A percentile compares a stretch with the other conserved stretches of the same genome.
phyloP scores from a whole-genome alignment of 306 rosid species.

The Cicer arietinum region DNA sequence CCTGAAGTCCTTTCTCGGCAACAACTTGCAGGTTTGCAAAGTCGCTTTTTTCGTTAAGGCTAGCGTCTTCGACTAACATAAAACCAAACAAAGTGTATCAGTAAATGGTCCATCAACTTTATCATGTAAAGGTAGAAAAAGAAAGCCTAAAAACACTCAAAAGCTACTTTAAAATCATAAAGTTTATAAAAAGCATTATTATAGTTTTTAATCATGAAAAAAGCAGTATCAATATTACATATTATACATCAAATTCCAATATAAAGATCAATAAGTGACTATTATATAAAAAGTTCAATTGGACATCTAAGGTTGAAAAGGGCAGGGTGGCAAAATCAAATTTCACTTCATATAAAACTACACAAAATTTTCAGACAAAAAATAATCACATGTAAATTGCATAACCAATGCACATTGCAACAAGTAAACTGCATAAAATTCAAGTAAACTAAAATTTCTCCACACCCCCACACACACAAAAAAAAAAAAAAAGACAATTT shows the following conservation, averaged over 20 bases:
- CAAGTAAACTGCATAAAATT: slow-evolving; percentile 13
- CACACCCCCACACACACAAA: neutral
- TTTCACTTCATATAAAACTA: neutral
- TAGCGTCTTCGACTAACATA: slow-evolving; percentile 59
- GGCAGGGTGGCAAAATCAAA: neutral
- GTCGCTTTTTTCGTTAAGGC: slow-evolving; percentile 52
- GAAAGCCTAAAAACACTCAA: slow-evolving; percentile 4
- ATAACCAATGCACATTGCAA: neutral
- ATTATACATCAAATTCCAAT: neutral
- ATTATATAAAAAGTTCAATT: neutral
- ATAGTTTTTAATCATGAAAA: slow-evolving; percentile 2
- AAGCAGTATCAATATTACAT: neutral
- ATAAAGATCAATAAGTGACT: neutral
- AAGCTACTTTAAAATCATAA: neutral
- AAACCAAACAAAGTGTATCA: slow-evolving; percentile 37
- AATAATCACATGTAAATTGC: neutral
- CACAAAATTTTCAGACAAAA: neutral
- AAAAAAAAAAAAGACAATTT: neutral
- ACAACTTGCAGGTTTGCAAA: slow-evolving; percentile 63
- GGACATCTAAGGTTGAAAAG: neutral
- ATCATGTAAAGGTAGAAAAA: slow-evolving; percentile 33
- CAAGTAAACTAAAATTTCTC: neutral
- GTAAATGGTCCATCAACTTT: slow-evolving; percentile 41
- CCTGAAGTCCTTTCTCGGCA: slow-evolving; percentile 71
- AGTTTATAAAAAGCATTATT: slow-evolving; percentile 22